Base-by-base conservation (phyloP, 371 early-diverging fungal genomes). In the Blakeslea trispora region DNA sequence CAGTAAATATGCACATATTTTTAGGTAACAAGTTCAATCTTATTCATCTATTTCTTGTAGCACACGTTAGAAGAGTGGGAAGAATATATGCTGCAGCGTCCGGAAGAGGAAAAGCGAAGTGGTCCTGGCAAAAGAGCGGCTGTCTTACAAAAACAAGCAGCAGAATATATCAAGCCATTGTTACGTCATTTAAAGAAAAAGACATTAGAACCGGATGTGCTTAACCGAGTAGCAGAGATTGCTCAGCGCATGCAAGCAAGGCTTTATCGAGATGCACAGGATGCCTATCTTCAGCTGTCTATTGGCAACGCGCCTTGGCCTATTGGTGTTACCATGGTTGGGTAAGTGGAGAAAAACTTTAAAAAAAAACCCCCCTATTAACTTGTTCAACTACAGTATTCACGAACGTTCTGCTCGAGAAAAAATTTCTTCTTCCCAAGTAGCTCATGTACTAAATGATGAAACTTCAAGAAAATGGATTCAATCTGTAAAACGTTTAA, bases 241-340 rank as follows among this genome's bases (percentile, higher is more conserved):
- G 86, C 88, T 34, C 75, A 85, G 22, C 66, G 80, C 50, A 87
- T 94, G 87, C 91, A 93, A 57, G 77, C 86, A 39, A 79, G 94
- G 46, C 93, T 95, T 64, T 97, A 98, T 44, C 77, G 92, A 68
- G 85, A 91, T 59, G 99, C 99, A 11, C 95, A 94, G 61, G 96
- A 96, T 62, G 82, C 91, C 5, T 99, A 99, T 64, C 76, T 99
- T 55, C 89, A 90, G 50, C 81, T 99, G 41, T 90, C 93, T 0
- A 95, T 99, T 59, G 98, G 99, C 43, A 99, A 99, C 72, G 93
- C 97, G 11, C 94, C 98, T 3, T 99, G 99, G 99, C 99, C 98
- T n/a, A 93, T 99, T 75, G 99, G 99, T 63, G 91, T 92, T 23
- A 90, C 91, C 59, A 89, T 88, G 86, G 90, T 90, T 69, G 88